Base-by-base conservation (phyloP, 176 grass and related monocot genomes). In the Triticum urartu region DNA sequence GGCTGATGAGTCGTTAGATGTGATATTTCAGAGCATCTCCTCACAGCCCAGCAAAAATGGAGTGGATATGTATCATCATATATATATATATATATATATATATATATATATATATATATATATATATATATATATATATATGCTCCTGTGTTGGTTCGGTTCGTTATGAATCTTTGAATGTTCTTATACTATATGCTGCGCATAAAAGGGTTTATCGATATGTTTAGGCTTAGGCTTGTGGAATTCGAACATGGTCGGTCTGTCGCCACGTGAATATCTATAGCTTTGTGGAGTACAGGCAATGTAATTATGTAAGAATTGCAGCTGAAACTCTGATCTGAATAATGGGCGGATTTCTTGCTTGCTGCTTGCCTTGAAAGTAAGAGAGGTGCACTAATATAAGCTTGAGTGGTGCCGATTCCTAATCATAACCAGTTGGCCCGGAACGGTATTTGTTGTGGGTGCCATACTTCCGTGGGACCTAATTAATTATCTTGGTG, bases 11-110 rank as follows among this genome's bases (percentile, higher is more conserved):
- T 54, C 17, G 11, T 39, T 65, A 83, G 42, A 86, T 78, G 54
- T 72, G 64, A 48, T 72, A 45, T 84, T 85, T 85, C 30, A 20
- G 38, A 54, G 73, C 73, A 78, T 85, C 72, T 78, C 81, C 15
- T 84, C 30, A 6, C 58, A 74, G 73, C 21, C 26, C 21, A 64
- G 48, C 39, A 30, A 50, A 64, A 18, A 79, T 20, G 50, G 6
- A 64, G 10, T 17, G 78, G 65, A 79, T 30, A 32, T 52, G 24
- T 30, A 50, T 30, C 24, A 52, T 14, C 28, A 45, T 11, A 12
- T 45, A 12, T 45, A 45, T 43, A 25, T 84, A 4, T 83, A 47
- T 83, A 45, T 11, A 43, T 45, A 11, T 45, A 45, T 43, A 25
- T 84, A n/a, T n/a, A 45, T 43, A 25, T 84, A 45, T 11, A 12